Evolutionary conservation across 225 moss, liverwort and hornwort species (phyloP).

Genomic region (Bryoerythrophyllum caledonicum): DNA sequence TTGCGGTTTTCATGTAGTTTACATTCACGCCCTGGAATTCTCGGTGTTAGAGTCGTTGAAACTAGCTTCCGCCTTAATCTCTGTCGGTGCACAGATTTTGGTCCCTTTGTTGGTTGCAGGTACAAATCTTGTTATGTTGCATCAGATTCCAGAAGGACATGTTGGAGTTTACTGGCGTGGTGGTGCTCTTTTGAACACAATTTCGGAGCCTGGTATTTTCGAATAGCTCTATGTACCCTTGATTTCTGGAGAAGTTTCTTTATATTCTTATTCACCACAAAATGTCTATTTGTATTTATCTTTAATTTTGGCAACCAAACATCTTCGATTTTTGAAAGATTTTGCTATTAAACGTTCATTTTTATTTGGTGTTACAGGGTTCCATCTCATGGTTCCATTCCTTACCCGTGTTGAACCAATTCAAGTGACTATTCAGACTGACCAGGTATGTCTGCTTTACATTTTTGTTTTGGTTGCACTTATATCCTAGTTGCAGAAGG

Average conservation of each 20-base stretch:
- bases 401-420: slow-evolving; percentile 93
- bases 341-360: slow-evolving; percentile 5
- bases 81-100: slow-evolving; percentile 55
- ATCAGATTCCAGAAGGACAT: slow-evolving; percentile 97
- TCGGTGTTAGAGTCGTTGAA: slow-evolving; percentile 3
- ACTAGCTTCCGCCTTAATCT: slow-evolving; percentile 11
- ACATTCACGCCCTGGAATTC: neutral
- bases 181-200: slow-evolving; percentile 85
- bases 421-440: slow-evolving; percentile 98
- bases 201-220: slow-evolving; percentile 73
- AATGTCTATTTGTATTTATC: neutral
- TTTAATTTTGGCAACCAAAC: neutral
- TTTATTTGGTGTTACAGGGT: slow-evolving; percentile 56
- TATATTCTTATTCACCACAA: neutral
- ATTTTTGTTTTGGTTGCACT: neutral
- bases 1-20: neutral
- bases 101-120: slow-evolving; percentile 67
- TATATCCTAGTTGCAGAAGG: slow-evolving; percentile 11
- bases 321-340: neutral
- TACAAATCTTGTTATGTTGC: slow-evolving; percentile 71
- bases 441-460: slow-evolving; percentile 66
- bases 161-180: slow-evolving; percentile 99
- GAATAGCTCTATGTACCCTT: neutral
- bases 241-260: neutral
- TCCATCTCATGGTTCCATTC: slow-evolving; percentile 94